These are phyloP conservation scores for Metschnikowia continentalis DNA, from an alignment of 805 yeast species.

Conservation along the genomic window DNA sequence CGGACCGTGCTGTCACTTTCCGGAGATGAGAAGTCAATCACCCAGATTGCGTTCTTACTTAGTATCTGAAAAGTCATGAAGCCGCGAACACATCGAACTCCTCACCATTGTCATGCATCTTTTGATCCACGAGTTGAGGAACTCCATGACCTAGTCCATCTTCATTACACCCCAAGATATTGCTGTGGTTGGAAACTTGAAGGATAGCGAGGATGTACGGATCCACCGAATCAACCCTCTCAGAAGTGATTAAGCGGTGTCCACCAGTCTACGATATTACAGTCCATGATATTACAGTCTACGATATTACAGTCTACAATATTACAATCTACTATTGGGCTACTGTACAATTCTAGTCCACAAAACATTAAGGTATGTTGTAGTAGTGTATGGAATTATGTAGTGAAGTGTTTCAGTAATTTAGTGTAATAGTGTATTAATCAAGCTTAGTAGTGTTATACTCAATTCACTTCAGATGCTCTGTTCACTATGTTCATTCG, in stretches of 20 bases:
- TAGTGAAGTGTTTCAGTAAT: too few relatives aligned
- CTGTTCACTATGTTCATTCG: too few relatives aligned
- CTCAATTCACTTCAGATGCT: too few relatives aligned
- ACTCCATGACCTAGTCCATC: conserved; percentile 73
- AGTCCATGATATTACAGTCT: too few relatives aligned
- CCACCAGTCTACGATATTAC: too few relatives aligned
- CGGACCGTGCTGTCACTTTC: conserved; percentile 80
- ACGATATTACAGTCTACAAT: too few relatives aligned
- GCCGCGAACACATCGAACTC: conserved; percentile 49
- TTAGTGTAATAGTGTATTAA: too few relatives aligned
- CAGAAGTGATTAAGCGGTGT: conserved; percentile 17
- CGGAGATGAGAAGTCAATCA: conserved; percentile 95
- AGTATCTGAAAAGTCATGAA: conserved; percentile 94
- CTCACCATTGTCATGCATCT: conserved; percentile 73
- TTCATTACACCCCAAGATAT: conserved; percentile 94
- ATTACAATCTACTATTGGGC: too few relatives aligned
- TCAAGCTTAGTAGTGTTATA: too few relatives aligned
- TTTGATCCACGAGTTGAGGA: conserved; percentile 63
- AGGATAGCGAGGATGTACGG: conserved; percentile 47
- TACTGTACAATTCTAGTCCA: too few relatives aligned
- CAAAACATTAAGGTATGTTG: too few relatives aligned
- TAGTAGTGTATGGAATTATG: too few relatives aligned
- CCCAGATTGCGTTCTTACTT: conserved; percentile 81
- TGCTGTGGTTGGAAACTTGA: conserved; percentile 57
- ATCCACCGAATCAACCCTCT: conserved; percentile 57